Evolutionary conservation across 2,329 filamentous ascomycete species (phyloP), one percentile per base, ranked within the genome.

Genomic region (Coniochaeta hoffmannii): DNA sequence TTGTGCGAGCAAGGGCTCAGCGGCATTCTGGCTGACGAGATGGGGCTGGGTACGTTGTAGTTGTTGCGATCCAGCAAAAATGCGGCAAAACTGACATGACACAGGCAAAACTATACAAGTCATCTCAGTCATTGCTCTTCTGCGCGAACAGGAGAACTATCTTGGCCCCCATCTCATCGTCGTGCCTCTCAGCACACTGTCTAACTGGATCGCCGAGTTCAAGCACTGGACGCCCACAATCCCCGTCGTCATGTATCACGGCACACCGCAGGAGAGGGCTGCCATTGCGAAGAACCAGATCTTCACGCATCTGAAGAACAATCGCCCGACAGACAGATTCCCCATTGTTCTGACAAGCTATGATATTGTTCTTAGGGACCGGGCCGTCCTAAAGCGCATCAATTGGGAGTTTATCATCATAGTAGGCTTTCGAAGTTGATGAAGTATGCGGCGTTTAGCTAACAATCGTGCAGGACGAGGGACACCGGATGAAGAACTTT

Each of bases 331-430:
- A 0, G 73, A 80, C 1, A 81, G 87, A 49, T 99, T 97, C 59
- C 94, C 94, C 0, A 87, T 99, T 0, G 88, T 97, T 0, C 92
- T 92, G 65, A 99, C 94, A 0, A 95, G 88, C 36, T 97, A 97
- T 64, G 94, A 99, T 67, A 97, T 99, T 66, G 92, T 95, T 54
- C 86, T 99, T 72, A 87, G 90, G 63, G 94, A 99, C 66, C 85
- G 89, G 35, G 87, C 90, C 53, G 86, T 86, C 34, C 74, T 99
- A 5, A 85, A 85, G 0, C 87, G 88, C 56, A 93, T 96, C 56
- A 87, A 91, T 34, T 99, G 94, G 94, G 90, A 95, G 54, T 97
- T 96, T 63, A 97, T 99, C 65, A 94, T 99, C 61, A 96, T 99
- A 58, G 87, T 88, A 71, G 67, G 81, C 70, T 8, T 17, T 5